Evolutionary conservation across 345 rosid genomes (phyloP), one percentile per base, ranked within the genome.

Genomic region (Brassica incana): DNA sequence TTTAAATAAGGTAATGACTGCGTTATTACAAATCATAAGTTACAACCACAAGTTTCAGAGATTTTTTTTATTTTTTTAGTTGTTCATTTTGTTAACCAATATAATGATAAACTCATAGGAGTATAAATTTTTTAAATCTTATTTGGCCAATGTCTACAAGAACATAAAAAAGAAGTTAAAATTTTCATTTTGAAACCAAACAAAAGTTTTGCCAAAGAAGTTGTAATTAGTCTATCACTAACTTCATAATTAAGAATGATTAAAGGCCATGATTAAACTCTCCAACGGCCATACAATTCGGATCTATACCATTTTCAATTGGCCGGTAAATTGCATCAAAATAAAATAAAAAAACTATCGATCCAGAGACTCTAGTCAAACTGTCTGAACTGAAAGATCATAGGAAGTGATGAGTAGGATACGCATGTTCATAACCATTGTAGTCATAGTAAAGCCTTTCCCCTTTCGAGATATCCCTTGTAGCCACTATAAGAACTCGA

Each of bases 391-490:
- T 52, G 43, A 50, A 45, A 88, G 56, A 45, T 90, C 86, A 92
- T 70, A 94, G 80, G 85, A 94, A 92, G 87, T 90, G 91, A 56
- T 94, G 91, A 66, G 98, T 94, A 7, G 98, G 98, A 78, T 94
- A 94, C 79, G 90, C 97, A 72, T 94, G 86, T 87, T 92, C 97
- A 76, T 90, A 86, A 72, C 97, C 98, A 83, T 94, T 94, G 77
- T 94, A 94, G 83, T 94, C 97, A 85, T 94, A 94, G 73, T 94
- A 94, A 36, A 94, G 94, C 81, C 94, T 89, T 85, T 94, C 97
- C 16, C 97, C 97, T 84, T 83, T 86, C 5, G 89, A 76, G 74
- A 94, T 92, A 72, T 92, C 98, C 8, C 93, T 90, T 33, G 89
- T 94, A 25, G 97, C 97, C 79, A 94, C 96, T 87, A 94, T 78